Base-by-base conservation (phyloP, 2,329 filamentous ascomycete genomes). In the Beauveria varroae region DNA sequence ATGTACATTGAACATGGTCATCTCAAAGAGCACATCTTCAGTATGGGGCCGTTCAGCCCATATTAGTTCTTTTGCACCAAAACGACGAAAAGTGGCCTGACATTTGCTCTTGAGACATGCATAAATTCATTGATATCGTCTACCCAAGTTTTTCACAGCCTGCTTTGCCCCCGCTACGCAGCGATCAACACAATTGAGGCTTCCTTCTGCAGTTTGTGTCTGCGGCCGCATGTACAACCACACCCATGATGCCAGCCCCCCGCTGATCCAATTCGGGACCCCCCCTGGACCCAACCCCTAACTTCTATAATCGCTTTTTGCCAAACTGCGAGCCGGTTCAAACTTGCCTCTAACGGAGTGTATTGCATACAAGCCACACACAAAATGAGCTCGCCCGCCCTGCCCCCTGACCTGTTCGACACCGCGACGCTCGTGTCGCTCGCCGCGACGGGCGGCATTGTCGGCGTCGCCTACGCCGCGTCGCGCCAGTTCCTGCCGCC, bases 401-500 rank as follows among this genome's bases (percentile, higher is more conserved):
- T 82, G 7, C 81, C 82, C 2, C 77, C 79, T 4, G 81, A 85
- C 65, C 71, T 86, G 37, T 84, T 86, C 69, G 85, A 88, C 70
- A 72, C 73, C 59, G 85, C 81, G 2, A 87, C 85, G 18, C 76
- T 87, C 64, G 68, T 82, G 64, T 87, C 84, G 44, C 81, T 87
- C 51, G 74, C 77, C 52, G 79, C 79, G 18, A 84, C 82, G 7
- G 68, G 86, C 62, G 76, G 76, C 65, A 80, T 87, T 65, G 74
- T 76, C 63, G 68, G 73, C 58, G 69, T 75, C 60, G 82, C 83
- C 59, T 83, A 84, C 70, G 66, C 65, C 26, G 68, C 78, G 24
- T 86, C 84, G 10, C 75, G 76, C 34, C 67, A 65, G 54, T 74
- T 76, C 24, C 76, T 84, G 24, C 72, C 87, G 4, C 70, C 75